Base-by-base conservation (phyloP, 306 rosid species). In the Albizia julibrissin region DNA sequence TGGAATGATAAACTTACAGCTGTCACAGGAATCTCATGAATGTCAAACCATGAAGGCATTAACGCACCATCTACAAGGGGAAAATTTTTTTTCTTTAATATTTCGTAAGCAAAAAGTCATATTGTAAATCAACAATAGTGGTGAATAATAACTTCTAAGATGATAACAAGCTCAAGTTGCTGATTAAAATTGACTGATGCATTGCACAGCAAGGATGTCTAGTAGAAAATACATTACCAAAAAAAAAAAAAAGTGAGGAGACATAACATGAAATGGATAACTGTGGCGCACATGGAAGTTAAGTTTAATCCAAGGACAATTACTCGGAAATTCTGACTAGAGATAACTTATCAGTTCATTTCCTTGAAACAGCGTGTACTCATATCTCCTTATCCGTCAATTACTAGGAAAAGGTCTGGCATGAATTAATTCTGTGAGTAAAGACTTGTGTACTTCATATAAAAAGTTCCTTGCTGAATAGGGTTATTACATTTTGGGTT, bases 11-110 rank as follows among this genome's bases (percentile, higher is more conserved):
- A 26, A 87, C 93, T 92, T 84, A 92, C 97, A 79, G 90, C 87
- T 15, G 94, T 90, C 39, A 90, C 72, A 27, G 97, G 97, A 88
- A 92, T 88, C 84, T 94, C 94, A 2, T 80, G 92, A 79, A 90
- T 87, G 88, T 94, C 98, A 86, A 92, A 94, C 97, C 97, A 94
- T 46, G 98, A 94, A 81, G 92, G 97, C 97, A 94, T 92, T 50
- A 86, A 81, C 22, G 87, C 58, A 79, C 97, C 97, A 80, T 88
- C 94, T 94, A 64, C 89, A 87, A 85, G 58, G 88, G 85, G 46
- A 33, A 78, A 80, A 77, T 46, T 27, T n/a, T 46, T 50, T 31
- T 18, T n/a, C n/a, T n/a, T n/a, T n/a, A n/a, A 19, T 18, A 26
- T 50, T 76, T 42, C 21, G 31, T 21, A 67, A 75, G 27, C 40